A percentile compares a stretch with the other conserved stretches of the same genome.
Evolutionary conservation across 2,329 filamentous ascomycete species (phyloP).

Genomic region (Sarocladium brachiariae): DNA sequence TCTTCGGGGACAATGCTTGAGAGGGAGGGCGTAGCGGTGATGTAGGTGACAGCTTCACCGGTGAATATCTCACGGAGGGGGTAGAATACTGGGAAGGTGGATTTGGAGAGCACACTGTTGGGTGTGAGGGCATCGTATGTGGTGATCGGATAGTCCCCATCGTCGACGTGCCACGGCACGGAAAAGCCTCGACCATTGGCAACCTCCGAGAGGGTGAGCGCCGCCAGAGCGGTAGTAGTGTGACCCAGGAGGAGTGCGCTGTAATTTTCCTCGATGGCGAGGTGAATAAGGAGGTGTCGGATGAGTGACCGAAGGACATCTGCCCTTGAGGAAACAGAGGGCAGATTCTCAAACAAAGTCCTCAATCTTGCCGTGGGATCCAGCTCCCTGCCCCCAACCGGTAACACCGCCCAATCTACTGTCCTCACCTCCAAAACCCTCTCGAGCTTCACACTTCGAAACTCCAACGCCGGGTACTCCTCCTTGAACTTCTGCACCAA

Average conservation of each 20-base stretch:
- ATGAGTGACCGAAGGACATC: constrained; percentile 68
- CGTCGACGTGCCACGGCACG: constrained; percentile 73
- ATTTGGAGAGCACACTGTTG: constrained; percentile 15
- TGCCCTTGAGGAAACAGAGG: constrained; percentile 66
- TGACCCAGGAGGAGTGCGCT: constrained; percentile 74
- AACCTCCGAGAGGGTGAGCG: constrained; percentile 77
- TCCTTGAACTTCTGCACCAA: constrained; percentile 48
- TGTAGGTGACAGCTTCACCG: constrained; percentile 68
- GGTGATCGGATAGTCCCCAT: constrained; percentile 49
- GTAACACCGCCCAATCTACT: constrained; percentile 48
- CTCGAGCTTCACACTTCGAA: constrained; percentile 57
- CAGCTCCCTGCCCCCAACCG: constrained; percentile 14
- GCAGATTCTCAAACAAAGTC: constrained; percentile 51
- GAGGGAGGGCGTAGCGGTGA: constrained; percentile 47
- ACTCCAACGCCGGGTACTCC: constrained; percentile 59
- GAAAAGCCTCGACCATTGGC: constrained; percentile 85
- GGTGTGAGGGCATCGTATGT: constrained; percentile 21
- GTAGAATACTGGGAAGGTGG: constrained; percentile 54
- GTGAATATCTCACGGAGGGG: constrained; percentile 80
- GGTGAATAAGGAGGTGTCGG: constrained; percentile 61
- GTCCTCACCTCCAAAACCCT: constrained; percentile 46
- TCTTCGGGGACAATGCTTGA: constrained; percentile 38
- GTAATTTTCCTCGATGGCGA: constrained; percentile 54
- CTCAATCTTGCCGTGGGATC: constrained; percentile 39
- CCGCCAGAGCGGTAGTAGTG: constrained; percentile 81